These are phyloP conservation scores for Maudiozyma turicensis DNA, from an alignment of 805 yeast species.

Conservation along the genomic window DNA sequence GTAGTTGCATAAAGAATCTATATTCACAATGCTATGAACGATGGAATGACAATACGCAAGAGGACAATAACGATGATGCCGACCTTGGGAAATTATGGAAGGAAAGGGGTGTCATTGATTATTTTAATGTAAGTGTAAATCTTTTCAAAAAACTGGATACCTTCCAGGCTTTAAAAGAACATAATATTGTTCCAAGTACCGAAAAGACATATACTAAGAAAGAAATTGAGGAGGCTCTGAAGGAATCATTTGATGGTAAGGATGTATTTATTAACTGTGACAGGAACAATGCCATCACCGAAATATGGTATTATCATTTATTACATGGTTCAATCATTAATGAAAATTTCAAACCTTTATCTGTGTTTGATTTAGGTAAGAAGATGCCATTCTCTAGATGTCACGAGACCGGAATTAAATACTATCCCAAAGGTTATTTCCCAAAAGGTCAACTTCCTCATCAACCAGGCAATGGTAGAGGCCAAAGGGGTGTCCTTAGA, in stretches of 20 bases:
- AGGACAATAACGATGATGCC: neutral
- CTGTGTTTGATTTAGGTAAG: constrained; percentile 31
- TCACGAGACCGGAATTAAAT: constrained; percentile 58
- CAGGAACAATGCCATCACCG: constrained; percentile 34
- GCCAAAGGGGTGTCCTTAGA: constrained; percentile 21
- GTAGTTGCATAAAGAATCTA: constrained; percentile 80
- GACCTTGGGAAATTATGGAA: constrained; percentile 6
- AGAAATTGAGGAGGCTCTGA: constrained; percentile 45
- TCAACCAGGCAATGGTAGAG: constrained; percentile 6
- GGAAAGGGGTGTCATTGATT: constrained; percentile 51
- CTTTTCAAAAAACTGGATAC: constrained; percentile 56
- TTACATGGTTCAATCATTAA: constrained; percentile 60
- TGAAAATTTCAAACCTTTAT: constrained; percentile 58
- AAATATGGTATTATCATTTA: constrained; percentile 70
- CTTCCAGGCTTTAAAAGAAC: constrained; percentile 50
- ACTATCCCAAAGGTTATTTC: constrained; percentile 52
- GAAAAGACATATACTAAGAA: constrained; percentile 45
- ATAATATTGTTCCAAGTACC: constrained; percentile 62
- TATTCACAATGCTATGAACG: constrained; percentile 58
- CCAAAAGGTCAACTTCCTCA: constrained; percentile 14
- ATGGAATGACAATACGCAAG: constrained; percentile 13
- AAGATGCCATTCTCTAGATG: constrained; percentile 43
- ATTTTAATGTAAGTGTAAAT: constrained; percentile 49
- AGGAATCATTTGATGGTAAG: constrained; percentile 38
- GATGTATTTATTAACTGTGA: constrained; percentile 57